phyloP scores from a whole-genome alignment of 768 basidiomycete species.

The Mycena amicta region DNA sequence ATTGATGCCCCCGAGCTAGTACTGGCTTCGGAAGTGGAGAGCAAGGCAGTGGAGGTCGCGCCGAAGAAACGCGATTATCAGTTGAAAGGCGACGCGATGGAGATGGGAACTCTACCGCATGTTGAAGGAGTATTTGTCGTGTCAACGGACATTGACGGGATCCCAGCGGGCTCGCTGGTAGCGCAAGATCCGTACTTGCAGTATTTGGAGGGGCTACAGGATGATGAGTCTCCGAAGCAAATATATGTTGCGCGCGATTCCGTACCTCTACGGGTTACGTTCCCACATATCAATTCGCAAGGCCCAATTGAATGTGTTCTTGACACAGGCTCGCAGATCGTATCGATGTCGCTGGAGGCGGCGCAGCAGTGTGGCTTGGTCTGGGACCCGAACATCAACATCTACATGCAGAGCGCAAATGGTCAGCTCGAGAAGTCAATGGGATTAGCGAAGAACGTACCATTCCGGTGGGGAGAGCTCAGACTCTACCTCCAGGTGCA shows the following conservation, averaged over 20 bases:
- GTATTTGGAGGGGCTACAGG: conserved; percentile 4
- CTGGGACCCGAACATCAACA: conserved; percentile 24
- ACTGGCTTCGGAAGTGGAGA: background rate
- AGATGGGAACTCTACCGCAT: conserved; percentile 8
- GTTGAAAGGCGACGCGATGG: background rate
- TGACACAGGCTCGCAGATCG: conserved; percentile 33
- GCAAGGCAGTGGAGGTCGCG: background rate
- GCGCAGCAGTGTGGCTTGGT: conserved; percentile 17
- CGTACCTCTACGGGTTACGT: conserved; percentile 7
- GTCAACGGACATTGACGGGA: background rate
- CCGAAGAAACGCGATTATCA: background rate
- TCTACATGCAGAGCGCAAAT: conserved; percentile 34
- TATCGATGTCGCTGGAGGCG: conserved; percentile 23
- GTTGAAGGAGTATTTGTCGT: conserved; percentile 7
- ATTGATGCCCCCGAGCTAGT: background rate
- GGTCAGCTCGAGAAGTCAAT: conserved; percentile 23
- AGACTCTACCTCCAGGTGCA: conserved; percentile 31
- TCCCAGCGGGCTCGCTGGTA: conserved; percentile 9
- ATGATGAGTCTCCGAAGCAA: conserved; percentile 6
- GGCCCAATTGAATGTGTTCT: conserved; percentile 25
- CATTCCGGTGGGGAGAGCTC: conserved; percentile 26
- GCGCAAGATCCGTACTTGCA: conserved; percentile 13
- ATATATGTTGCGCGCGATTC: conserved; percentile 10
- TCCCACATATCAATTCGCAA: conserved; percentile 22
- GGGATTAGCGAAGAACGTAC: conserved; percentile 31